Evolutionary conservation across 352 stramenopile genomes (phyloP).

Genomic region (Globisporangium emineosum): DNA sequence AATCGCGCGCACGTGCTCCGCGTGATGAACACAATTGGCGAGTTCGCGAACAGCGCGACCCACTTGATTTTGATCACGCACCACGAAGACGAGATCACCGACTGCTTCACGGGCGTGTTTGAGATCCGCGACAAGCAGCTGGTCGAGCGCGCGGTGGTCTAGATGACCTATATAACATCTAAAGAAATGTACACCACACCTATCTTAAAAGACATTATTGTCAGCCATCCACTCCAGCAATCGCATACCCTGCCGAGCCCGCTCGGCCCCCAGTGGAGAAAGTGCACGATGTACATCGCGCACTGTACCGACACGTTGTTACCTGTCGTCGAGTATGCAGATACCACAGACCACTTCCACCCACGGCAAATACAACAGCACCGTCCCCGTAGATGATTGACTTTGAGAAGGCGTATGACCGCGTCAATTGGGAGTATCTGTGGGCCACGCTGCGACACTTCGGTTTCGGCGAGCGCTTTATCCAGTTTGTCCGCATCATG

Average conservation of each 20-base stretch:
- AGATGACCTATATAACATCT: conserved; percentile 11
- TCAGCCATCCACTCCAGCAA: too few species aligned
- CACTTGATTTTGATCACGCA: conserved; percentile 92
- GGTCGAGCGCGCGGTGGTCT: conserved; percentile 23
- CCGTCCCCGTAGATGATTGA: too few species aligned
- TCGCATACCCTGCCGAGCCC: too few species aligned
- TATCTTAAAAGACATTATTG: too few species aligned
- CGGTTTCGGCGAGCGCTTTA: too few species aligned
- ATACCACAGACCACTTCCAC: too few species aligned
- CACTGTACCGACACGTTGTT: too few species aligned
- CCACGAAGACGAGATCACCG: conserved; percentile 88
- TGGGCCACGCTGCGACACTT: neutral
- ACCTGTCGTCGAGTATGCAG: too few species aligned
- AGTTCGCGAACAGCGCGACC: conserved; percentile 30
- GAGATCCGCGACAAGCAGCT: conserved; percentile 73
- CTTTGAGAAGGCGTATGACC: neutral
- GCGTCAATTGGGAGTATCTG: neutral
- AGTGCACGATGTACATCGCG: too few species aligned
- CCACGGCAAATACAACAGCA: too few species aligned
- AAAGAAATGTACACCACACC: neutral
- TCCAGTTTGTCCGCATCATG: too few species aligned
- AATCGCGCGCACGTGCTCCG: conserved; percentile 74
- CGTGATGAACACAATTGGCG: conserved; percentile 76
- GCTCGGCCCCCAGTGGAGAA: too few species aligned
- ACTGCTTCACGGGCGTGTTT: conserved; percentile 76